Percentiles rank a stretch among this genome's conserved stretches.
phyloP scores from a whole-genome alignment of 768 basidiomycete species.

The Cyclocybe aegerita region DNA sequence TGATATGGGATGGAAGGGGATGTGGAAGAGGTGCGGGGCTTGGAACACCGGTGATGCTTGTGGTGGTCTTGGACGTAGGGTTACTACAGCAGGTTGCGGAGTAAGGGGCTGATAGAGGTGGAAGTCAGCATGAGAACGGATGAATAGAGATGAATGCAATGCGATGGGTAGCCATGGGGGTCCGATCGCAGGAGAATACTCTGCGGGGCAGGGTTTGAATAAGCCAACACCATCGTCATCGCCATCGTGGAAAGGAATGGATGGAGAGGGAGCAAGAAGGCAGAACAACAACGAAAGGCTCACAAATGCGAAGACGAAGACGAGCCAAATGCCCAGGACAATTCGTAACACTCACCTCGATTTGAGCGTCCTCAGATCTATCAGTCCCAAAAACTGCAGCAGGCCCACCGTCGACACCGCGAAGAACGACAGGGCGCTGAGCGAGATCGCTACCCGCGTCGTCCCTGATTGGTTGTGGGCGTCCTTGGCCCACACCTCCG shows the following conservation, averaged over 20 bases:
- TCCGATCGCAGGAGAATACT: too few species aligned
- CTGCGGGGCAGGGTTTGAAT: too few species aligned
- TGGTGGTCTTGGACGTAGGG: not conserved
- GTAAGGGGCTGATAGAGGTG: not conserved
- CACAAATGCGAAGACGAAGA: not conserved
- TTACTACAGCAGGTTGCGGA: conserved; percentile 3
- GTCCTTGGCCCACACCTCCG: conserved; percentile 37
- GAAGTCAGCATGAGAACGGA: not conserved
- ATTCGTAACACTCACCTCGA: too few species aligned
- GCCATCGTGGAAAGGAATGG: not conserved
- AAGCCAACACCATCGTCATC: too few species aligned
- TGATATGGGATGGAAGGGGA: too few species aligned
- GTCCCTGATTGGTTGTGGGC: conserved; percentile 21
- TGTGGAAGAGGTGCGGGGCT: too few species aligned
- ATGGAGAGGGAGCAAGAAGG: too few species aligned
- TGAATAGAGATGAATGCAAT: not conserved
- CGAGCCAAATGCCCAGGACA: not conserved
- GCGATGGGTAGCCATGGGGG: not conserved
- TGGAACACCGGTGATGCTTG: not conserved
- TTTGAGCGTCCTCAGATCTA: conserved; percentile 12
- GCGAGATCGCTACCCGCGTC: conserved; percentile 23
- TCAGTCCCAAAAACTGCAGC: conserved; percentile 27
- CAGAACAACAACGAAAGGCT: not conserved
- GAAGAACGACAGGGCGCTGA: conserved; percentile 31
- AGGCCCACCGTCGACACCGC: conserved; percentile 32